phyloP scores from a whole-genome alignment of 2,329 filamentous ascomycete species.

The Claviceps digitariae region DNA sequence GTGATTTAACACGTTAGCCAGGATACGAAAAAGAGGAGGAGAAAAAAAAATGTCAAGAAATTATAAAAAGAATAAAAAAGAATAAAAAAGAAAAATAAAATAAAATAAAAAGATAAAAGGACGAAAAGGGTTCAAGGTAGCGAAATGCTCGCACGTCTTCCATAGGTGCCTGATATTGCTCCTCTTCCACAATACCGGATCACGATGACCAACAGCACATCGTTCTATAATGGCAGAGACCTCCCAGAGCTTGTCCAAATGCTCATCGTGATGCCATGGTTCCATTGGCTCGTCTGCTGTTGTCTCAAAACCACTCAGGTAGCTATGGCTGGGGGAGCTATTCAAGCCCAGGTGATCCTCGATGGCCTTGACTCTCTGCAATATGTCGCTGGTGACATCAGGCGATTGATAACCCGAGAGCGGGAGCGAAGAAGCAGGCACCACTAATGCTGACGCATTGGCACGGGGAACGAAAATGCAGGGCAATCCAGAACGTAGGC shows the following conservation, averaged over 20 bases:
- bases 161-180: constrained; percentile 2
- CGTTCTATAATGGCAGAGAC: constrained; percentile 1
- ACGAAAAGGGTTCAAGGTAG: too few species aligned
- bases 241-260: constrained; percentile 3
- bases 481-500: constrained; percentile 19
- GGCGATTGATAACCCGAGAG: neutral
- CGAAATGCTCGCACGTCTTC: constrained; percentile 4
- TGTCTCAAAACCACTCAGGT: neutral
- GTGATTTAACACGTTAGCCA: neutral
- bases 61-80: neutral
- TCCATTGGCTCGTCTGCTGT: neutral
- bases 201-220: neutral
- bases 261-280: constrained; percentile 3
- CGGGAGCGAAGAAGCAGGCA: constrained; percentile 10
- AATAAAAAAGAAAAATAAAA: neutral
- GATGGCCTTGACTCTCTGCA: constrained; percentile 2
- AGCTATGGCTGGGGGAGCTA: neutral
- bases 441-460: constrained; percentile 15
- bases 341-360: constrained; percentile 2
- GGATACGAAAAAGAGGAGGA: neutral
- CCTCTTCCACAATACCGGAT: neutral
- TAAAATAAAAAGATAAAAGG: neutral
- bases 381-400: constrained; percentile 1
- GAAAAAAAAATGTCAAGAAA: neutral
- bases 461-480: constrained; percentile 27